Evolutionary conservation across 257 asterid genomes (phyloP), one percentile per base, ranked within the genome.

Genomic region (Fraxinus pennsylvanica): DNA sequence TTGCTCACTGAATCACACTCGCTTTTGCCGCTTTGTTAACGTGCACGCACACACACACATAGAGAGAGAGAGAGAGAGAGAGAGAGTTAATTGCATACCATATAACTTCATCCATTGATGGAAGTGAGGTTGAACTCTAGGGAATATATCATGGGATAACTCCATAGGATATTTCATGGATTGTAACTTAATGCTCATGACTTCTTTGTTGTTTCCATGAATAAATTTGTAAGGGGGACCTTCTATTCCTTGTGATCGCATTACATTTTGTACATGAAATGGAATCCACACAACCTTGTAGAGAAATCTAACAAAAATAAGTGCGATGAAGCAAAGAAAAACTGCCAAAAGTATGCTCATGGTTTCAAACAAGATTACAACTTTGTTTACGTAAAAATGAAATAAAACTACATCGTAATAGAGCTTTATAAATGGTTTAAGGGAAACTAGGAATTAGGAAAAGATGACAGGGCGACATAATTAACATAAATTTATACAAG

Each of bases 201-300:
- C 84, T 78, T 91, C 92, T 67, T 84, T 88, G 14, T 90, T 88
- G 67, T 79, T 85, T n/a, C 96, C 96, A 54, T 85, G 83, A 2
- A 88, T 66, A 30, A 91, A 78, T 9, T 72, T 88, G 74, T 86
- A 88, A 2, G 84, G 17, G 0, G 91, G 96, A 0, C 96, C 96
- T 0, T 47, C 82, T 19, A 89, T 88, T 10, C 96, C 94, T 73
- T 88, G 96, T 9, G 85, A 36, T 1, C 33, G 84, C 90, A 91
- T 76, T 76, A 36, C 76, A 33, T 17, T 67, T 76, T 84, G 87
- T 61, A 85, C 68, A 8, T 77, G 82, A 77, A 81, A 69, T 0
- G 93, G 93, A 29, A 41, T 81, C 92, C 89, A 91, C 83, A 87
- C 80, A 61, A 84, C 84, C 70, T 84, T 88, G 81, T 85, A 59